These are phyloP conservation scores for Lignosus rhinocerotis DNA, from an alignment of 1,284 basidiomycete species.

Conservation along the genomic window DNA sequence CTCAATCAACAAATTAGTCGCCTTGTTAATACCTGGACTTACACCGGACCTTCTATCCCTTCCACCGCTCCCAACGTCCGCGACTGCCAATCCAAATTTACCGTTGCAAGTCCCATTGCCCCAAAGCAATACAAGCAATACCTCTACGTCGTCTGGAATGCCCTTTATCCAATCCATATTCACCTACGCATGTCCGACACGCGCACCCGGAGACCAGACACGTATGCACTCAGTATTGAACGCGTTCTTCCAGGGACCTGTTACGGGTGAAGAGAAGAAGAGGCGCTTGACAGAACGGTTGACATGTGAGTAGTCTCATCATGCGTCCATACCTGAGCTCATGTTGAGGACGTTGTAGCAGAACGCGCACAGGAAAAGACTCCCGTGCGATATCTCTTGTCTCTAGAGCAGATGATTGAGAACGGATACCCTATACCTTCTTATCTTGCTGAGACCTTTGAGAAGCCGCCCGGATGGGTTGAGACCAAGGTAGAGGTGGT, in stretches of 20 bases:
- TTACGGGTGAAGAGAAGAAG: conserved; percentile 79
- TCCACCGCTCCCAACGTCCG: conserved; percentile 61
- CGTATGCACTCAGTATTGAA: conserved; percentile 86
- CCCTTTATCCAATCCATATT: conserved; percentile 84
- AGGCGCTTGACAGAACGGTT: conserved; percentile 55
- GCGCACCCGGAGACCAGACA: conserved; percentile 83
- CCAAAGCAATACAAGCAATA: conserved; percentile 31
- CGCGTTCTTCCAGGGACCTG: conserved; percentile 77
- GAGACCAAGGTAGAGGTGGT: conserved; percentile 64
- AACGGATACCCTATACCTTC: conserved; percentile 87
- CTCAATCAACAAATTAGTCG: conserved; percentile 74
- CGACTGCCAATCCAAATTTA: conserved; percentile 66
- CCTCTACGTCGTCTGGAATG: conserved; percentile 40
- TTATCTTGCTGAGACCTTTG: conserved; percentile 71
- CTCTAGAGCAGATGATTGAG: conserved; percentile 83
- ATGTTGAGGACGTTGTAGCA: conserved; percentile 39
- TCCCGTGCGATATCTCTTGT: conserved; percentile 73
- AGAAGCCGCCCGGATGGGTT: conserved; percentile 64
- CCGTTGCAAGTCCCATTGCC: conserved; percentile 65
- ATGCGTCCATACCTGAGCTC: background rate
- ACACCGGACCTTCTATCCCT: conserved; percentile 70
- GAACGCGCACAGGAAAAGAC: conserved; percentile 59
- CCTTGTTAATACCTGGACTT: conserved; percentile 80
- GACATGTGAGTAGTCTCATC: conserved; percentile 46
- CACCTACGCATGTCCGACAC: conserved; percentile 87